Evolutionary conservation across 164 flowering plant genomes (phyloP), one percentile per base, ranked within the genome.

Genomic region (Saururus chinensis): DNA sequence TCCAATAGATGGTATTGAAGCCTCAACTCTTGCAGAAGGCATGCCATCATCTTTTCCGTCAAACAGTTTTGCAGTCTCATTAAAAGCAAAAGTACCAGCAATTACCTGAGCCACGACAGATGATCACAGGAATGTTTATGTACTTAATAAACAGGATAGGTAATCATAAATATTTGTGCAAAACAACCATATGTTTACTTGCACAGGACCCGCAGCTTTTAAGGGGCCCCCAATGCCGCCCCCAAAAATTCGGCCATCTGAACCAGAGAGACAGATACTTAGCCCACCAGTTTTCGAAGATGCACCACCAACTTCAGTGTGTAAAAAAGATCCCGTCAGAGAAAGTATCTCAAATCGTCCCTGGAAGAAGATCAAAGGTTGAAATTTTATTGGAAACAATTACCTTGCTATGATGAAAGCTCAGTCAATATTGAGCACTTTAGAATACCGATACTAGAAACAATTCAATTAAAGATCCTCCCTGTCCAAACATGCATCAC

Each of bases 171-270:
- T 45, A 17, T 12, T 17, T 12, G 19, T 52, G 20, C 19, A 40
- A 20, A n/a, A n/a, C 19, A 62, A 19, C 10, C 4, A 12, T 8
- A 54, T 53, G 37, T 14, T 19, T 80, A 91, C 97, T 96, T 91
- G 92, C 35, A 91, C 89, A 9, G 93, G 97, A 37, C 93, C 88
- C 24, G 86, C 93, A 62, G 97, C 97, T 56, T 61, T 79, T 26
- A 91, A 69, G 19, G 89, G 89, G 19, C 93, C 93, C 60, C 85
- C 89, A 25, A 91, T 84, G 41, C 93, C 97, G 68, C 97, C 97
- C 55, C 96, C 97, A 64, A 91, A 70, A 40, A 91, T 82, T 70
- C 76, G 88, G 26, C 97, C 97, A 78, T 83, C 85, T 10, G 85
- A 59, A 66, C 77, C 78, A 49, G 84, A 76, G 20, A 91, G 76